Evolutionary conservation across 2,329 filamentous ascomycete genomes (phyloP).

Genomic region (Trichophyton simii): DNA sequence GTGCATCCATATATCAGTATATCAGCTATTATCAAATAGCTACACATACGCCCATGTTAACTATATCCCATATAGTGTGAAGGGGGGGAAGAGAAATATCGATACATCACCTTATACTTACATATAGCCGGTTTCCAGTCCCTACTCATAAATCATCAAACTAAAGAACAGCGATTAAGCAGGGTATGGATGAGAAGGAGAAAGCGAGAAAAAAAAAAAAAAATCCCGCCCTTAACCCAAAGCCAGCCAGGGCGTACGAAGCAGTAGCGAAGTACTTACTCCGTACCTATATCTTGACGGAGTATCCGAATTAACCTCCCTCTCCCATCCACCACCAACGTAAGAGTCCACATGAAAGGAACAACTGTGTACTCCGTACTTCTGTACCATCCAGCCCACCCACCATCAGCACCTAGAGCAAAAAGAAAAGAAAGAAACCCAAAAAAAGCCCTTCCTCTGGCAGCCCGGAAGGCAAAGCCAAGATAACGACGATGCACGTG

Average conservation of each 20-base stretch:
- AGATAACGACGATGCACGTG: background rate
- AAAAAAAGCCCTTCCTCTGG: background rate
- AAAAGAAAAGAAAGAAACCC: no score
- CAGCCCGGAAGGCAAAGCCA: background rate
- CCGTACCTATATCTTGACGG: no score
- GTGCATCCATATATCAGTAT: background rate
- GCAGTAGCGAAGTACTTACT: no score
- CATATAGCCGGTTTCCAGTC: background rate
- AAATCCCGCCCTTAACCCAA: background rate
- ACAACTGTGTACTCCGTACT: no score
- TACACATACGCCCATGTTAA: background rate
- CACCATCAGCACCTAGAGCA: no score
- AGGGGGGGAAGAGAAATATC: background rate
- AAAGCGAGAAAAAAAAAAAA: background rate
- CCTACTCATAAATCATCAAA: background rate
- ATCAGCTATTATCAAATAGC: background rate
- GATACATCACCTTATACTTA: background rate
- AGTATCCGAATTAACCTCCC: no score
- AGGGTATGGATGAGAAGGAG: background rate
- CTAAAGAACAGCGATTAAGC: background rate
- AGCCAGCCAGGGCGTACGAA: no score
- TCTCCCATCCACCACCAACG: no score
- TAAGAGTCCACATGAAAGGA: no score
- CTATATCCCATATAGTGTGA: background rate
- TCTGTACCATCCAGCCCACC: no score